Base-by-base conservation (phyloP, 352 stramenopile species). In the Globisporangium splendens region DNA sequence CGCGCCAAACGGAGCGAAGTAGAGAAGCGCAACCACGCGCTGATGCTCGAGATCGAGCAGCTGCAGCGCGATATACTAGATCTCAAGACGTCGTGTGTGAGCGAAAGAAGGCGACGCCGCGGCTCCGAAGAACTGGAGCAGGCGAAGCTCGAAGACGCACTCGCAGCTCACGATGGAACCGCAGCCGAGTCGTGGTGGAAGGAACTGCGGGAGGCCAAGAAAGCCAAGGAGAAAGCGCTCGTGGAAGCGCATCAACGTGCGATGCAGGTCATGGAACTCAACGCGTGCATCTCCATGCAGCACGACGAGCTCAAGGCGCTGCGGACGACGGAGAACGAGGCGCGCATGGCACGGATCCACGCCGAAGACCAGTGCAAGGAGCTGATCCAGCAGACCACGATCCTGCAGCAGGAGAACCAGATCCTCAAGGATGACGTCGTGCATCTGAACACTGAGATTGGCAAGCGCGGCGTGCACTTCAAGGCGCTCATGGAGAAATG, bases 281-380 rank as follows among this genome's bases (percentile, higher is more conserved):
- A 88, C 33, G 83, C 83, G 0, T 86, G 73, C 31, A 75, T 89
- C 42, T 88, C 83, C 20, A 92, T 90, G 83, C 77, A 88, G 56
- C 73, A 89, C 47, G 82, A 91, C 51, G 82, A 91, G 62, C 56
- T 89, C 18, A 69, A 74, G 44, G 72, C 73, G 15, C 61, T 91
- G 21, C 77, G 75, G 13, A 61, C 75, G 0, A 70, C 54, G 17
- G 65, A 72, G 22, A 52, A 62, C 20, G 73, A 88, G 50, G 62
- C 75, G 2, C 66, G 69, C 1, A 61, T 74, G 35, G 63, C 78
- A 2, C 56, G 78, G 0, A 56, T 75, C 20, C 57, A 80, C 31
- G 70, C 68, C 11, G 83, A 92, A 44, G 66, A 78, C 17, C 61
- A 59, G 17, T 56, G 55, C 18, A 80, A 84, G 50, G 75, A 84